Base-by-base conservation (phyloP, 2,329 filamentous ascomycete species). In the Colletotrichum sp. region DNA sequence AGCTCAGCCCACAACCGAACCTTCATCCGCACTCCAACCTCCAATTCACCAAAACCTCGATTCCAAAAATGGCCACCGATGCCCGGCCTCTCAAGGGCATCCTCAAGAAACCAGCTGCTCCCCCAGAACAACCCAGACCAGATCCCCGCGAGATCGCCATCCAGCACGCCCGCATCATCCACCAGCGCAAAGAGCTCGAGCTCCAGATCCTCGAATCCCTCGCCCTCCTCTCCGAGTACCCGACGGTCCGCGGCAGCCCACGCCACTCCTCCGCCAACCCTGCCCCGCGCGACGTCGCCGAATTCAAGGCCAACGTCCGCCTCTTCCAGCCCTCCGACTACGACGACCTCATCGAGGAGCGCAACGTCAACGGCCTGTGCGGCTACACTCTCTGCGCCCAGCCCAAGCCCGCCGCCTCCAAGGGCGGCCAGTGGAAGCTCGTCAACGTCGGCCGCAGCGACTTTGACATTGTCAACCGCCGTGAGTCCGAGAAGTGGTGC, bases 311-410 rank as follows among this genome's bases (percentile, higher is more conserved):
- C 5, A 90, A 92, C 44, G 86, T 99, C 28, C 87, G 90, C 12
- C 89, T 92, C 59, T 99, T 98, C 85, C 95, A 96, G 82, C 95
- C 96, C 1, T 90, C 91, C 69, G 96, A 99, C 87, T 98, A 98
- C 87, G 95, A 98, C 82, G 94, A 95, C 78, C 88, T 99, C 66
- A 93, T 98, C 76, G 91, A 94, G 78, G 97, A 99, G 87, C 94
- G 97, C 81, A 98, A 98, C 83, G 94, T 95, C 79, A 93, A 95
- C 80, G 91, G 90, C 59, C 89, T 91, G 24, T 99, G 97, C 85
- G 97, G 96, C 2, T 99, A 98, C 83, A 89, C 91, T 0, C 89
- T 99, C 32, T 99, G 97, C 84, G 86, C 91, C 1, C 89, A 89
- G 18, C 89, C 91, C n/a, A 92, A 92, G 52, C 88, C 89, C 36